Evolutionary conservation across 2,329 filamentous ascomycete species (phyloP).

Genomic region (Aspergillus fijiensis): DNA sequence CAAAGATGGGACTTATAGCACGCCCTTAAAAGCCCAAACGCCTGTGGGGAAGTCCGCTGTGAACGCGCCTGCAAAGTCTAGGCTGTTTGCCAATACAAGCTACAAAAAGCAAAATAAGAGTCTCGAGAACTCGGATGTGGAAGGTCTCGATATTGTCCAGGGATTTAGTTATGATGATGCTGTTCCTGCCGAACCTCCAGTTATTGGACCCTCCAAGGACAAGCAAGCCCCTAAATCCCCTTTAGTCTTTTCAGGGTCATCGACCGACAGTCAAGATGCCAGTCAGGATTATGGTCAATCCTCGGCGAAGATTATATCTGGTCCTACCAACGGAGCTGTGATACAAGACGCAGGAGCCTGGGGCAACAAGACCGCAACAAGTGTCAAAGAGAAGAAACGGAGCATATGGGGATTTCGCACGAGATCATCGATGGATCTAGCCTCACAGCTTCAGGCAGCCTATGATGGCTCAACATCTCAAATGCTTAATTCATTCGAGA

Average conservation of each 20-base stretch:
- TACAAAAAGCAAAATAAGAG: slow-evolving; percentile 32
- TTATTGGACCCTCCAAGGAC: slow-evolving; percentile 47
- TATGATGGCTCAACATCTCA: slow-evolving; percentile 46
- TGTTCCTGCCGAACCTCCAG: slow-evolving; percentile 57
- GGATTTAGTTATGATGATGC: slow-evolving; percentile 58
- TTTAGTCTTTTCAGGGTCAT: slow-evolving; percentile 30
- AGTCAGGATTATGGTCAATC: slow-evolving; percentile 28
- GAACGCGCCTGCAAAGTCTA: slow-evolving; percentile 25
- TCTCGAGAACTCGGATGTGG: slow-evolving; percentile 41
- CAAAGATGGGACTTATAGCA: slow-evolving; percentile 27
- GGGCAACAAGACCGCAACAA: slow-evolving; percentile 69
- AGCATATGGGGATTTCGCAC: slow-evolving; percentile 65
- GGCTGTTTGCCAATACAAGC: slow-evolving; percentile 23
- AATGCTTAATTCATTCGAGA: slow-evolving; percentile 50
- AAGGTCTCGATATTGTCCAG: slow-evolving; percentile 41
- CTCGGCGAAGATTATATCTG: slow-evolving; percentile 66
- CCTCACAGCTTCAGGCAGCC: slow-evolving; percentile 36
- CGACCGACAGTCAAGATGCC: slow-evolving; percentile 30
- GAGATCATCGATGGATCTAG: slow-evolving; percentile 68
- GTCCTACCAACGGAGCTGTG: slow-evolving; percentile 76
- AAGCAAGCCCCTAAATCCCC: slow-evolving; percentile 34
- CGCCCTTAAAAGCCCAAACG: slow-evolving; percentile 21
- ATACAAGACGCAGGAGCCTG: slow-evolving; percentile 82
- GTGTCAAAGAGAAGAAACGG: slow-evolving; percentile 78
- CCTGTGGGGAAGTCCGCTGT: slow-evolving; percentile 20